These are phyloP conservation scores for Camellia lanceoleosa DNA, from an alignment of 148 eudicot genomes.

Conservation along the genomic window DNA sequence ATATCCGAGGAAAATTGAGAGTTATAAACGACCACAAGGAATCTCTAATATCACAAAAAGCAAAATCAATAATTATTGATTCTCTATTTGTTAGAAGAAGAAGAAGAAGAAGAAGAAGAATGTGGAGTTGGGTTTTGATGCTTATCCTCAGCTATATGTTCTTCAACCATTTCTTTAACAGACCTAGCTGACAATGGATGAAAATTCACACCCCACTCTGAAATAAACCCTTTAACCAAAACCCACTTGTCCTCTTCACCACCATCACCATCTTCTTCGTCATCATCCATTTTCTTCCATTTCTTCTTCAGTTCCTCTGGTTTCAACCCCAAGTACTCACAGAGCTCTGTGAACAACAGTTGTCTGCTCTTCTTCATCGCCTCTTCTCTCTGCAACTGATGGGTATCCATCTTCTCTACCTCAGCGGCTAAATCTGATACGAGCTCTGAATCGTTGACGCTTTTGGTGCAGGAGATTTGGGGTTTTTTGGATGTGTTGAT, in stretches of 20 bases:
- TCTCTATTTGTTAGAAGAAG: constrained; percentile 24
- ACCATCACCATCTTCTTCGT: too few species aligned
- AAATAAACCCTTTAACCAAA: constrained; percentile 60
- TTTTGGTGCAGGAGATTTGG: constrained; percentile 34
- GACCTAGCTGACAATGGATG: constrained; percentile 68
- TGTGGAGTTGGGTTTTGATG: neutral
- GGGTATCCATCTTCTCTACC: constrained; percentile 43
- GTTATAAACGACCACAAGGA: neutral
- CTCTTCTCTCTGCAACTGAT: constrained; percentile 38
- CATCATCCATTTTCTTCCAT: constrained; percentile 43
- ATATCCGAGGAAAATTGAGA: neutral
- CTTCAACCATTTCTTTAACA: constrained; percentile 64
- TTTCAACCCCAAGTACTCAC: constrained; percentile 31
- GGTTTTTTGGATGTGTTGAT: constrained; percentile 23
- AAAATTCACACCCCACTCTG: constrained; percentile 67
- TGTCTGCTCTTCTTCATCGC: constrained; percentile 58
- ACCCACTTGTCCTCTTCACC: constrained; percentile 53
- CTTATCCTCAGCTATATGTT: constrained; percentile 33
- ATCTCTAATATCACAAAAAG: neutral
- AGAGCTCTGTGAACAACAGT: constrained; percentile 60
- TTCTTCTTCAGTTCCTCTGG: constrained; percentile 43
- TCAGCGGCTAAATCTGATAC: constrained; percentile 45
- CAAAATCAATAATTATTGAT: neutral
- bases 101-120: neutral
- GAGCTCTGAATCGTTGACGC: constrained; percentile 31